Percentiles rank a stretch among this genome's conserved stretches.
phyloP scores from a whole-genome alignment of 2,329 filamentous ascomycete species.

The Ophiostoma tasmaniense region DNA sequence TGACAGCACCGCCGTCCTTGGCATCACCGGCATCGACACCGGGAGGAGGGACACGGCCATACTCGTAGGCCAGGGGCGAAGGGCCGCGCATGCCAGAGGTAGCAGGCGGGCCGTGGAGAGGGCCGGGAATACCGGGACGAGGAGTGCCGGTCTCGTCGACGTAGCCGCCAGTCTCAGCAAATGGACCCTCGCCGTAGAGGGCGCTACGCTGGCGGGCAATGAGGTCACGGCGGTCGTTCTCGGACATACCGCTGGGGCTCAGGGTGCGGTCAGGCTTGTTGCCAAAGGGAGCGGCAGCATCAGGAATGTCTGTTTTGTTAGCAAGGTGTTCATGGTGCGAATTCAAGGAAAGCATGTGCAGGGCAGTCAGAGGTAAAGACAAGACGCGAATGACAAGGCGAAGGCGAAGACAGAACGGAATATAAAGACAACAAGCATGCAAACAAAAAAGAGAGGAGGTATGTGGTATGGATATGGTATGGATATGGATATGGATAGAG shows the following conservation, averaged over 20 bases:
- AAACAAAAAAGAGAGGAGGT: slow-evolving; percentile 1
- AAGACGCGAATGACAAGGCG: background rate
- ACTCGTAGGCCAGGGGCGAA: slow-evolving; percentile 73
- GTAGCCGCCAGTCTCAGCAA: slow-evolving; percentile 59
- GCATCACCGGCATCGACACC: slow-evolving; percentile 30
- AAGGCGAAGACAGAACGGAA: background rate
- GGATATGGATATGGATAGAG: background rate
- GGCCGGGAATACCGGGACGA: slow-evolving; percentile 57
- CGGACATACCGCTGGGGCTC: slow-evolving; percentile 78
- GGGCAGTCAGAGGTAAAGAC: background rate
- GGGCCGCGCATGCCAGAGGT: slow-evolving; percentile 63
- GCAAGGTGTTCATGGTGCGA: background rate
- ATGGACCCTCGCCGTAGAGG: slow-evolving; percentile 71
- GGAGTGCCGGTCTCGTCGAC: slow-evolving; percentile 58
- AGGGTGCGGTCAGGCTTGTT: slow-evolving; percentile 79
- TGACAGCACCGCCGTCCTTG: slow-evolving; percentile 20
- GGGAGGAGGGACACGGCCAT: slow-evolving; percentile 35
- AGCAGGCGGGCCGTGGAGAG: slow-evolving; percentile 41
- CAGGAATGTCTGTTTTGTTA: background rate
- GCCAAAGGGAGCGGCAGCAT: slow-evolving; percentile 24
- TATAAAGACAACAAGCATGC: background rate
- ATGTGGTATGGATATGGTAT: background rate
- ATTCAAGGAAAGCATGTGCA: too few relatives aligned
- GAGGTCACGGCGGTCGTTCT: slow-evolving; percentile 91
- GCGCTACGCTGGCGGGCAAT: slow-evolving; percentile 94